Evolutionary conservation across 441 rosid species (phyloP), one percentile per base, ranked within the genome.

Genomic region (Omphalea diandra): DNA sequence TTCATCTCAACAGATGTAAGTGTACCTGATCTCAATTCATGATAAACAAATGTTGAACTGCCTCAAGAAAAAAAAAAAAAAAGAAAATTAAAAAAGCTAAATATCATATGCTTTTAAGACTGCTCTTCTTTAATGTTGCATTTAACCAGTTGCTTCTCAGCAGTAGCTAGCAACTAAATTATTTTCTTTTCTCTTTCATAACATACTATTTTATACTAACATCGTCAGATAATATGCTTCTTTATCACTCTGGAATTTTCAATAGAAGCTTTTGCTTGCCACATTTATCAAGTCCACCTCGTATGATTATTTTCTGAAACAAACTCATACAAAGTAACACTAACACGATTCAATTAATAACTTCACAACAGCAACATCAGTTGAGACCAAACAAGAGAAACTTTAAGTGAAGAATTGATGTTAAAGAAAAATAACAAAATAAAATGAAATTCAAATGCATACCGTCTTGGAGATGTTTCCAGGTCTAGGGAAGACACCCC

Each of bases 401-500:
- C 24, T 50, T 50, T 22, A 52, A 52, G 24, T n/a, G 3, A 24
- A 52, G n/a, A 44, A 24, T 33, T 26, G 31, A 35, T 31, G 5
- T 26, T 33, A 5, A 1, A 14, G 35, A 63, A 22, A 24, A 36
- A 33, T 20, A 56, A n/a, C n/a, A 63, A n/a, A 40, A 52, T 1
- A 0, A 58, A 29, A 29, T 40, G 43, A 29, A 35, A 24, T 41
- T n/a, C n/a, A n/a, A n/a, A n/a, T 18, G 29, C 75, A 71, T 87
- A 91, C 98, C 76, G 88, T 81, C 76, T 84, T 82, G 64, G 98
- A 94, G 78, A 94, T 91, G 81, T 91, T 83, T 80, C 83, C 88
- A 14, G 97, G 95, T 67, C 97, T 84, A 11, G 96, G 97, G 69
- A 88, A 88, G 72, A 94, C 96, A 59, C 98, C 97, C 97, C 97